A percentile compares a stretch with the other conserved stretches of the same genome.
Conservation (phyloP, 805 yeast genomes). For the Priceomyces haplophilus region DNA sequence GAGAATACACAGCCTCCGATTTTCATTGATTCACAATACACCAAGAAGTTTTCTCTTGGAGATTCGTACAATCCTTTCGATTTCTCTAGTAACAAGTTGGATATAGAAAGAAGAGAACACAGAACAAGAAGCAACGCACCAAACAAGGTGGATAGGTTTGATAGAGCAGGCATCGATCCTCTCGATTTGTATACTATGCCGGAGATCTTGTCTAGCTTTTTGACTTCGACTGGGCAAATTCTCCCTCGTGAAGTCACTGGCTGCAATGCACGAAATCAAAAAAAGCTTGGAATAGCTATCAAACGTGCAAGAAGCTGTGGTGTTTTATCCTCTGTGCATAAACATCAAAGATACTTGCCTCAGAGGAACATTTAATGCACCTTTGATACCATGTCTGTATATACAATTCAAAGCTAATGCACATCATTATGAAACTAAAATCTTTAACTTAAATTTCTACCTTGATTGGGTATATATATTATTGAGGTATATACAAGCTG, state of each 20-base stretch:
- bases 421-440: too few relatives aligned
- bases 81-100: constrained; percentile 58
- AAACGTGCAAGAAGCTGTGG: constrained; percentile 81
- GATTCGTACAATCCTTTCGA: constrained; percentile 79
- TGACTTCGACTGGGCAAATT: constrained; percentile 73
- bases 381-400: neutral
- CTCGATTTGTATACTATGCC: constrained; percentile 71
- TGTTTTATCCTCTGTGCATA: constrained; percentile 70
- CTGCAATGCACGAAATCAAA: constrained; percentile 63
- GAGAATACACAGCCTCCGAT: constrained; percentile 34
- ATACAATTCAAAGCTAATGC: too few relatives aligned
- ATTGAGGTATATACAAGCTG: too few relatives aligned
- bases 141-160: constrained; percentile 35
- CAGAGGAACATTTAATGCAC: constrained; percentile 29
- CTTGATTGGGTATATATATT: too few relatives aligned
- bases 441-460: too few relatives aligned
- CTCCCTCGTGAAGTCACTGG: constrained; percentile 71
- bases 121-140: constrained; percentile 19
- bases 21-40: constrained; percentile 29
- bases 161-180: constrained; percentile 58
- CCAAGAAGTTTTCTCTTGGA: constrained; percentile 48
- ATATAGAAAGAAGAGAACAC: constrained; percentile 43
- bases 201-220: constrained; percentile 58
- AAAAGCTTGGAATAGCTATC: constrained; percentile 68
- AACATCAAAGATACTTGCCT: constrained; percentile 49